Conservation (phyloP, 306 rosid genomes). For the Vigna nakashimae region DNA sequence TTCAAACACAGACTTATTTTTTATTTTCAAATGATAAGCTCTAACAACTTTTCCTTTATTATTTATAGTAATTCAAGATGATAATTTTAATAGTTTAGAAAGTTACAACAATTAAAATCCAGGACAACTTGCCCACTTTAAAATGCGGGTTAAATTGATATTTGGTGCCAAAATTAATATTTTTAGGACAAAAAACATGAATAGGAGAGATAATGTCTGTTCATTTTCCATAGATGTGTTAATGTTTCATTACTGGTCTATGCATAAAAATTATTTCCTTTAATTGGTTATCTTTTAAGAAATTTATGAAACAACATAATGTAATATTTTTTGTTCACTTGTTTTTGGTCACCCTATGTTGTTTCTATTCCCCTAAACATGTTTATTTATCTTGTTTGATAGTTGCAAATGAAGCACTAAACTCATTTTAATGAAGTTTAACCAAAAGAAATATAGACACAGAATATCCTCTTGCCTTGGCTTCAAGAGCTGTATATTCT, state of each 20-base stretch:
- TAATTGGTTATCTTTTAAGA: slow-evolving; percentile 18
- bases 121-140: slow-evolving; percentile 19
- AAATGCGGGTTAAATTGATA: background rate
- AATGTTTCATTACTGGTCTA: background rate
- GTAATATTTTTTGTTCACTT: background rate
- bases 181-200: slow-evolving; percentile 6
- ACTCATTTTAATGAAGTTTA: slow-evolving; percentile 3
- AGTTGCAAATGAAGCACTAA: slow-evolving; percentile 14
- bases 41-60: background rate
- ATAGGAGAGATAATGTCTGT: background rate
- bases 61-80: background rate
- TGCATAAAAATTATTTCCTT: background rate
- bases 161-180: background rate
- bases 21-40: background rate
- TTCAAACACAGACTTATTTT: background rate
- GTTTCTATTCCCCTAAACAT: slow-evolving; percentile 12
- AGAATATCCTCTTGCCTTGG: background rate
- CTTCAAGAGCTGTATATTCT: background rate
- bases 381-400: background rate
- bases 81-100: background rate
- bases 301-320: slow-evolving; percentile 7
- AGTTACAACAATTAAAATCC: background rate
- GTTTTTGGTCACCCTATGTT: background rate
- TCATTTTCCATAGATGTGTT: background rate
- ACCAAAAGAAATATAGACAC: background rate